Base-by-base conservation (phyloP, 2,329 filamentous ascomycete genomes). In the Geosmithia flava region DNA sequence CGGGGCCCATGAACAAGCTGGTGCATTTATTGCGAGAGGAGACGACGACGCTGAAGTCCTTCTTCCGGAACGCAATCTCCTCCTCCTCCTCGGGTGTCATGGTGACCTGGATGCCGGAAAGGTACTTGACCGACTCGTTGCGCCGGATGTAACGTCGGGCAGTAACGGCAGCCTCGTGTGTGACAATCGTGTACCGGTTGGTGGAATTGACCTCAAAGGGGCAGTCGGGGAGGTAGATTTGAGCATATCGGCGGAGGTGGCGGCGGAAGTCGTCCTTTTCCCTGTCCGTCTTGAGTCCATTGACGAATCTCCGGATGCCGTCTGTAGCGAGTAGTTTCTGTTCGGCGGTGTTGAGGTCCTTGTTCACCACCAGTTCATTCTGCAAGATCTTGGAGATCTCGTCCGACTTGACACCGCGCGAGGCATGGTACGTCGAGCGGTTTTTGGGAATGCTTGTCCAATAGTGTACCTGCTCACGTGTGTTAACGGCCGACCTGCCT, bases 371-470 rank as follows among this genome's bases (percentile, higher is more conserved):
- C 15, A 94, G 76, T 58, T 87, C 69, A 6, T 70, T 68, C 56
- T 80, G 78, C 7, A 83, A 69, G 48, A 83, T 78, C 53, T 76
- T 72, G 44, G 74, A 63, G 39, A 85, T 76, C 43, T 80, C 78
- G 48, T 76, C 73, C 56, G 81, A 76, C 48, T 78, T 80, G 46
- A 97, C 73, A 41, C 87, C 87, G 53, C 93, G 83, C 7, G 85
- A 88, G 1, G 88, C 77, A 57, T 87, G 85, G 64, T 95, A 97
- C 48, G 87, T 87, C 49, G 80, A 81, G 52, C 86, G 83, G 59
- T 97, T 95, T 68, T 98, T 98, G 54, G 91, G 90, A 50, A 96
- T 95, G 3, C 80, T 86, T 6, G 91, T 91, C 91, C 93, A 97
- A 71, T 93, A 98, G 66, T 87, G 96, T 10, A 88, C 84, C 91